Evolutionary conservation across 2,329 filamentous ascomycete species (phyloP).

Genomic region (Capronia coronata): DNA sequence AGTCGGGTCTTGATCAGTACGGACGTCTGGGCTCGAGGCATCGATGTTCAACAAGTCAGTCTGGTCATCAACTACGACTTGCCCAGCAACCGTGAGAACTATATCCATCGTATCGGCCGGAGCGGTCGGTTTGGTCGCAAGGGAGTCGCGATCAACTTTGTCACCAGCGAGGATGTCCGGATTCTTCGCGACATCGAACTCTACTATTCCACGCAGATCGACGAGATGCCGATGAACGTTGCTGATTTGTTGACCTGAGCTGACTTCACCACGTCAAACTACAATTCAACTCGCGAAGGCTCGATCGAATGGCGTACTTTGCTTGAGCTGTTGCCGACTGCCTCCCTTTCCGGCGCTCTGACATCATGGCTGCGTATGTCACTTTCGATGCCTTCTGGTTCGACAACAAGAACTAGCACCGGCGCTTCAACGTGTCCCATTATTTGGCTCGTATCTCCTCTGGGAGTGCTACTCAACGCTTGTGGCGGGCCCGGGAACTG

Average conservation of each 20-base stretch:
- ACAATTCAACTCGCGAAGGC: too few relatives aligned
- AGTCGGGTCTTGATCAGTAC: constrained; percentile 94
- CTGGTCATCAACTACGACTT: constrained; percentile 99
- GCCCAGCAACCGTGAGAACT: constrained; percentile 97
- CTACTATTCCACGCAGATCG: constrained; percentile 94
- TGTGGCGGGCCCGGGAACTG: too few relatives aligned
- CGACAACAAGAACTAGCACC: too few relatives aligned
- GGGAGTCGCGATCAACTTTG: constrained; percentile 99
- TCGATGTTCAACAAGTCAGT: constrained; percentile 97
- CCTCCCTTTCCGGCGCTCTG: too few relatives aligned
- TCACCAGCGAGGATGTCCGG: constrained; percentile 94
- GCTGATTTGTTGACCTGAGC: constrained; percentile 48
- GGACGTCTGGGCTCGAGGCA: constrained; percentile 95
- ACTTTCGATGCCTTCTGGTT: too few relatives aligned
- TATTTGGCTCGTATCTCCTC: too few relatives aligned
- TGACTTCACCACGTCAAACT: not conserved
- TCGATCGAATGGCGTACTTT: not conserved
- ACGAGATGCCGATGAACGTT: constrained; percentile 98
- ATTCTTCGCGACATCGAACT: constrained; percentile 96
- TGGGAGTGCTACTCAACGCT: too few relatives aligned
- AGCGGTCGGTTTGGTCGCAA: constrained; percentile 94
- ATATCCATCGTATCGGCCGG: constrained; percentile 96
- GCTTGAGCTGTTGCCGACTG: too few relatives aligned
- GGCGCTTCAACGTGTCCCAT: too few relatives aligned
- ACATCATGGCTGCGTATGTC: too few relatives aligned